Percentiles rank a stretch among this genome's conserved stretches.
These are phyloP conservation scores for Catunica adiposa DNA, from an alignment of 2,329 filamentous ascomycete genomes.

Conservation along the genomic window DNA sequence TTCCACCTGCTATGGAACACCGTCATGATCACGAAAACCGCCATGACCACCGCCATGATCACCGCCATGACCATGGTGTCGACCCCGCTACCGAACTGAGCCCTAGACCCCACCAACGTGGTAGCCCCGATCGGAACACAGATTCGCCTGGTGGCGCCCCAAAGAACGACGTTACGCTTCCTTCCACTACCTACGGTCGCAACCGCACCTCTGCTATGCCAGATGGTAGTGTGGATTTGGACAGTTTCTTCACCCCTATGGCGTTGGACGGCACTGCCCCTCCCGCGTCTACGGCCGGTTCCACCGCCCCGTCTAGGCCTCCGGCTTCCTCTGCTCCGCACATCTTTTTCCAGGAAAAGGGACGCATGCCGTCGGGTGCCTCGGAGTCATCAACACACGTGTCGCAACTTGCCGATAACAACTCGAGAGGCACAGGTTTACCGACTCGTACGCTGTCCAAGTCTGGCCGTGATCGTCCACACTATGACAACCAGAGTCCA, in stretches of 20 bases:
- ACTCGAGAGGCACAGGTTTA: slow-evolving; percentile 1
- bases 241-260: slow-evolving; percentile 62
- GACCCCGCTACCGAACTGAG: slow-evolving; percentile 57
- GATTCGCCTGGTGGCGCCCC: slow-evolving; percentile 28
- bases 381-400: slow-evolving; percentile 8
- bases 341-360: slow-evolving; percentile 80
- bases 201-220: slow-evolving; percentile 49
- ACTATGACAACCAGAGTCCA: slow-evolving; percentile 20
- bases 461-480: slow-evolving; percentile 22
- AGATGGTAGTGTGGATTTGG: slow-evolving; percentile 35
- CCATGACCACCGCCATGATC: slow-evolving; percentile 24
- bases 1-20: slow-evolving; percentile 44
- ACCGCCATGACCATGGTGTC: slow-evolving; percentile 50
- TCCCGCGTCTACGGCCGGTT: slow-evolving; percentile 51
- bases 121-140: slow-evolving; percentile 1
- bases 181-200: slow-evolving; percentile 59
- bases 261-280: slow-evolving; percentile 49
- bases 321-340: slow-evolving; percentile 54
- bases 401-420: slow-evolving; percentile 7
- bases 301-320: slow-evolving; percentile 31
- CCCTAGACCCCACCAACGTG: slow-evolving; percentile 35
- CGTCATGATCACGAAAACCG: slow-evolving; percentile 2
- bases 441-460: slow-evolving; percentile 33
- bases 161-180: slow-evolving; percentile 42
- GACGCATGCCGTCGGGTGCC: slow-evolving; percentile 31